Evolutionary conservation across 2,329 filamentous ascomycete species (phyloP), one percentile per base, ranked within the genome.

Genomic region (Eutypella sp.): DNA sequence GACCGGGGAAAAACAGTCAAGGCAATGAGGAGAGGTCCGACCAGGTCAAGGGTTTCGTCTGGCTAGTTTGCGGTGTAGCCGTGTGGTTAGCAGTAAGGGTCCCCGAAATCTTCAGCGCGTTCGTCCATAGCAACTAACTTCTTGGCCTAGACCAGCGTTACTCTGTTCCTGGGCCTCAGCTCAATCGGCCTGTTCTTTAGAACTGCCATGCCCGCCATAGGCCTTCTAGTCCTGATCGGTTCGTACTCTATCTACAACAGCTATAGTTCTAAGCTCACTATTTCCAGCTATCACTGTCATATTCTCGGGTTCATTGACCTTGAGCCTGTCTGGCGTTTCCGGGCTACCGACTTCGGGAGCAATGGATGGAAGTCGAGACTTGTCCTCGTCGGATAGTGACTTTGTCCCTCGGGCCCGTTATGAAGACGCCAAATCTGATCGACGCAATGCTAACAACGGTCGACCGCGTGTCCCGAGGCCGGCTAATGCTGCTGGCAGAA

Each of bases 81-180:
- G 57, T 78, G 25, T 82, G 78, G 78, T 75, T 71, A 42, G 75
- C 65, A 54, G 76, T 79, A 57, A 60, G 75, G 73, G 23, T 8
- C 22, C 18, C 29, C 16, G 18, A 31, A 53, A 41, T 54, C 53
- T n/a, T 46, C 19, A 10, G 27, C 44, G 16, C 20, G 13, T 7
- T 33, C n/a, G n/a, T n/a, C 4, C 11, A 33, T 15, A n/a, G 29
- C 45, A 51, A 48, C 50, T 54, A 38, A 52, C 38, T 41, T 11
- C 49, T 25, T 23, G 9, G 44, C 15, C 20, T 39, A 80, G 75
- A 68, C 70, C 47, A 81, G 78, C 53, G 67, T 73, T 7, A 66
- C 72, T 8, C 67, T 80, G 60, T 64, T 76, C 41, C 58, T 82
- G 7, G 78, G 77, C 27, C 64, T 74, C 37, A 53, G 52, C 16